Evolutionary conservation across 148 eudicot species (phyloP), one percentile per base, ranked within the genome.

Genomic region (Arctostaphylos glauca): DNA sequence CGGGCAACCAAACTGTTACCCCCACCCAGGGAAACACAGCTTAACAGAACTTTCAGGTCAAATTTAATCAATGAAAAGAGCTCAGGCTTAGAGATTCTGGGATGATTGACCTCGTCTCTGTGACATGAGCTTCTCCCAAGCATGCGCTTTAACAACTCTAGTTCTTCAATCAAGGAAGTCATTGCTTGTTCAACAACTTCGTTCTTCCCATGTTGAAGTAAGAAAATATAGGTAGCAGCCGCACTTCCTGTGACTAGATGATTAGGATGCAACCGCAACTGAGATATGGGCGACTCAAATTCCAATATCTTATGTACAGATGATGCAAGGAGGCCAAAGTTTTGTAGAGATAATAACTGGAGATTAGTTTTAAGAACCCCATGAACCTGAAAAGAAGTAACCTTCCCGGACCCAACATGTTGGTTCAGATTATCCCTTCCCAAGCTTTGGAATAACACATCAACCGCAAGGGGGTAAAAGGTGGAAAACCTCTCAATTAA

Each of bases 291-390:
- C 67, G 88, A 89, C 82, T 92, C 90, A 86, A 94, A 90, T 79
- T 86, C 93, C 88, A 96, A 85, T 82, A 92, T 88, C 80, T 91
- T 93, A 77, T 80, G 83, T 41, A 88, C 97, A 82, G 94, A 94
- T 79, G 94, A 93, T 49, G 99, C 89, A 46, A 90, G 85, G 83
- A 96, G 93, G 59, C 99, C 98, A 79, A 85, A 81, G 87, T 96
- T 96, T 86, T 93, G 99, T 80, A 96, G 87, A 70, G 98, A 94
- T 82, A 96, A 67, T 80, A 96, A 84, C 82, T 96, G 99, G 74
- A 96, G 93, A 89, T 94, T 96, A 71, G 98, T 96, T 89, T 93
- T 96, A 44, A 96, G 89, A 90, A 96, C 98, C 79, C 99, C 96
- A 64, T 96, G 97, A 90, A 96, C 91, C 86, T 96, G 97, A 84